phyloP scores from a whole-genome alignment of 768 basidiomycete species.

The Mycena rosella region DNA sequence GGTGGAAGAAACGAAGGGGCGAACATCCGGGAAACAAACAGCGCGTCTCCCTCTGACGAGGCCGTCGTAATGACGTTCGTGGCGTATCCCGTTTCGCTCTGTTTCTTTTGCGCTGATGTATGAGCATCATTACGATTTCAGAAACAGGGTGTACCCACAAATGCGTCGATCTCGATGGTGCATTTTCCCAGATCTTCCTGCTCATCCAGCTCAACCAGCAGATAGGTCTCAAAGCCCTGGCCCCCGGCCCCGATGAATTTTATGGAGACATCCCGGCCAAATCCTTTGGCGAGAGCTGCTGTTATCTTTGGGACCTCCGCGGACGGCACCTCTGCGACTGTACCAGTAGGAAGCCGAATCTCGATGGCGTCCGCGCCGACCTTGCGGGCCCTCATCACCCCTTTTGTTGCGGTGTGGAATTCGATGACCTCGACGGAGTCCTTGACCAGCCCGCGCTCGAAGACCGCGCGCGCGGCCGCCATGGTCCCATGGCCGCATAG shows the following conservation, averaged over 20 bases:
- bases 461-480: slow-evolving; percentile 58
- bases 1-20: slow-evolving; percentile 48
- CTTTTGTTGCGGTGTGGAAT: slow-evolving; percentile 46
- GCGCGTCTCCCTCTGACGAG: slow-evolving; percentile 42
- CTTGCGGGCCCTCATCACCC: slow-evolving; percentile 46
- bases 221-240: slow-evolving; percentile 48
- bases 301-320: slow-evolving; percentile 49
- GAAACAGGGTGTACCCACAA: slow-evolving; percentile 47
- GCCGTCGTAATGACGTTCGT: slow-evolving; percentile 56
- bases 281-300: slow-evolving; percentile 50
- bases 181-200: slow-evolving; percentile 50
- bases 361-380: slow-evolving; percentile 50
- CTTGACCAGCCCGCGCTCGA: slow-evolving; percentile 45
- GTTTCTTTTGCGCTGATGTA: background rate
- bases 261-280: slow-evolving; percentile 53
- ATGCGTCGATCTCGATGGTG: slow-evolving; percentile 45
- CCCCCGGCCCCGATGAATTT: slow-evolving; percentile 54
- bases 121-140: background rate
- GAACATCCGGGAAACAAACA: slow-evolving; percentile 67
- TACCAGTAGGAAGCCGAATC: slow-evolving; percentile 51
- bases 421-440: slow-evolving; percentile 48
- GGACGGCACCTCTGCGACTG: slow-evolving; percentile 41
- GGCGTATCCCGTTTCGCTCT: slow-evolving; percentile 51
- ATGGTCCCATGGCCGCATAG: slow-evolving; percentile 50
- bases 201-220: slow-evolving; percentile 58